Base-by-base conservation (phyloP, 2,329 filamentous ascomycete genomes). In the Neopestalotiopsis rosae region DNA sequence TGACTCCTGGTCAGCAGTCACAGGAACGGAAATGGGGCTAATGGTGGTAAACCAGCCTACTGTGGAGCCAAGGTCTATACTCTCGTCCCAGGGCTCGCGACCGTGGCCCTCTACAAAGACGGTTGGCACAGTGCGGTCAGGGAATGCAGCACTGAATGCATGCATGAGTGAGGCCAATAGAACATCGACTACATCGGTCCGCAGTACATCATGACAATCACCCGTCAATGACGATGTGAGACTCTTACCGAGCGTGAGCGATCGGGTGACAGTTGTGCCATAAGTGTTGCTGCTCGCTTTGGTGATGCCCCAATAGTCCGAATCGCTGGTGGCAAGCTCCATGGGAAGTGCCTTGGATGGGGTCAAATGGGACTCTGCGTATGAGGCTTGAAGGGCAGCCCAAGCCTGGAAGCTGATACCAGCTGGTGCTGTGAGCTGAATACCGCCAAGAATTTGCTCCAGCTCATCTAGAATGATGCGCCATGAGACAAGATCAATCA, bases 401-500 rank as follows among this genome's bases (percentile, higher is more conserved):
- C 63, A 66, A 10, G 63, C 20, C 24, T 38, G 63, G 30, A 66
- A 66, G 30, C 63, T 66, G 45, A 66, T 56, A 17, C 63, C 49
- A 6, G n/a, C 12, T 34, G 45, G 42, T 6, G 20, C 7, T 14
- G 63, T 1, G 17, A 66, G 63, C 34, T 24, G 63, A n/a, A 20
- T 57, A 38, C 3, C 34, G 34, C 1, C 74, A 4, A 85, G 72
- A 0, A 81, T 70, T 4, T 77, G 75, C 66, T 85, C 83, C 0
- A 86, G 73, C 59, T 86, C 83, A 52, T 82, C 79, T 0, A 85
- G 72, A 2, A 86, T 74, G 34, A 83, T 77, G 12, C 81, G 77
- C 84, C 84, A 86, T 0, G 82, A 83, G 0, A 86, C 81, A 3
- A 85, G 72, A 66, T 86, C 83, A 17, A 85, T 77, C 1, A 81